These are phyloP conservation scores for Chlamydomonas eustigma DNA, from an alignment of 139 green algal genomes.

Conservation along the genomic window DNA sequence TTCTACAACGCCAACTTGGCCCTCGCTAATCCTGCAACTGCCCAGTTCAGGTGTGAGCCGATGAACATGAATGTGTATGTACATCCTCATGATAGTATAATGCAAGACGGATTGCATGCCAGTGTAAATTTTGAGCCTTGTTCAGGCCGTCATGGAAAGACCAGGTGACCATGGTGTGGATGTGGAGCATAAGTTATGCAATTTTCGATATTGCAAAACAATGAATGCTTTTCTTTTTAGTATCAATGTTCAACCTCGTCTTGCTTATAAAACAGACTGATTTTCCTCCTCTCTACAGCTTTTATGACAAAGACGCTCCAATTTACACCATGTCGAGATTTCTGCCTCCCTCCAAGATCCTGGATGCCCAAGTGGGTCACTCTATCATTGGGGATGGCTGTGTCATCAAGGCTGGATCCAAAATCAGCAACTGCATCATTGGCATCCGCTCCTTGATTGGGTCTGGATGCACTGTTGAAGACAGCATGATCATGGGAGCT, in stretches of 20 bases:
- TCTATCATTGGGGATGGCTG: conserved; percentile 77
- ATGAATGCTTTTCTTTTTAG: too few species aligned
- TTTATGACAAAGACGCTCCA: conserved; percentile 61
- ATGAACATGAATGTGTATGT: not conserved
- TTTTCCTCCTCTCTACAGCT: conserved; percentile 14
- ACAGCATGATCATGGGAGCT: conserved; percentile 91
- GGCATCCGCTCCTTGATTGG: conserved; percentile 58
- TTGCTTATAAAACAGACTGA: too few species aligned
- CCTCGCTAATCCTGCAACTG: conserved; percentile 73
- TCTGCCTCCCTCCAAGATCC: conserved; percentile 60
- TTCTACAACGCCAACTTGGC: conserved; percentile 97
- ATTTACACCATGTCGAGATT: conserved; percentile 69
- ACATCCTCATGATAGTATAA: not conserved
- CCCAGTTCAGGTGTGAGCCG: conserved; percentile 79
- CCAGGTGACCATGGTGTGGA: not conserved
- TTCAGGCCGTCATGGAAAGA: not conserved
- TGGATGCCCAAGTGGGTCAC: conserved; percentile 57
- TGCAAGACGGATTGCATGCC: not conserved
- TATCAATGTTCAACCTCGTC: too few species aligned
- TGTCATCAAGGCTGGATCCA: conserved; percentile 53
- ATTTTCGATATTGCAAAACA: too few species aligned
- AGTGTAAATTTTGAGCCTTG: too few species aligned
- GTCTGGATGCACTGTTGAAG: conserved; percentile 49
- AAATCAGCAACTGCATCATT: conserved; percentile 41
- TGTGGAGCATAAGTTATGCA: too few species aligned